These are phyloP conservation scores for Claviceps sp. DNA, from an alignment of 2,329 filamentous ascomycete genomes.

Conservation along the genomic window DNA sequence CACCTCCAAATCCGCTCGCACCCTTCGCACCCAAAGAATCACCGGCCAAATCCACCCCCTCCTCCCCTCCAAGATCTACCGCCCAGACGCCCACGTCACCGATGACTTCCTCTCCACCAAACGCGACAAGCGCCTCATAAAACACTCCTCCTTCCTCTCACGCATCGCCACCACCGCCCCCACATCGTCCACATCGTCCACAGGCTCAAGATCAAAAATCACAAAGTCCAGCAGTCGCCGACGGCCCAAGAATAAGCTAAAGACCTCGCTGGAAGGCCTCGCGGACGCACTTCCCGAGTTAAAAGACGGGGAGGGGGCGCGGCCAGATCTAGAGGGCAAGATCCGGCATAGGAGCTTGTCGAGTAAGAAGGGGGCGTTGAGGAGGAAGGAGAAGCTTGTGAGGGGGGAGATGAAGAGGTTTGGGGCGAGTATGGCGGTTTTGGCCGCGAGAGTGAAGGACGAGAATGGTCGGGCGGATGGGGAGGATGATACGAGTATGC, in stretches of 20 bases:
- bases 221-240: constrained; percentile 12
- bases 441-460: constrained; percentile 30
- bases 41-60: constrained; percentile 35
- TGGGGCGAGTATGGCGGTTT: constrained; percentile 64
- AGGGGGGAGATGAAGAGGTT: constrained; percentile 74
- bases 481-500: constrained; percentile 9
- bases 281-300: constrained; percentile 67
- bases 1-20: constrained; percentile 26
- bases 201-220: not conserved
- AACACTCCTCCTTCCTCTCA: constrained; percentile 66
- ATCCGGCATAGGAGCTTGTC: constrained; percentile 63
- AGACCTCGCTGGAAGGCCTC: constrained; percentile 59
- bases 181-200: constrained; percentile 5
- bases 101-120: constrained; percentile 59
- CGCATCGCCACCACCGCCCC: constrained; percentile 51
- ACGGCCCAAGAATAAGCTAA: constrained; percentile 65
- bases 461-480: not conserved
- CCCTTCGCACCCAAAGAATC: constrained; percentile 39
- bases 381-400: constrained; percentile 70
- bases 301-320: constrained; percentile 30
- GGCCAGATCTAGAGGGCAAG: constrained; percentile 37
- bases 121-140: constrained; percentile 70
- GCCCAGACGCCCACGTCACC: constrained; percentile 33
- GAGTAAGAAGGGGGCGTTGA: constrained; percentile 65
- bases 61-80: constrained; percentile 38